phyloP scores from a whole-genome alignment of 2,329 filamentous ascomycete genomes.

The Alternaria incomplexa region DNA sequence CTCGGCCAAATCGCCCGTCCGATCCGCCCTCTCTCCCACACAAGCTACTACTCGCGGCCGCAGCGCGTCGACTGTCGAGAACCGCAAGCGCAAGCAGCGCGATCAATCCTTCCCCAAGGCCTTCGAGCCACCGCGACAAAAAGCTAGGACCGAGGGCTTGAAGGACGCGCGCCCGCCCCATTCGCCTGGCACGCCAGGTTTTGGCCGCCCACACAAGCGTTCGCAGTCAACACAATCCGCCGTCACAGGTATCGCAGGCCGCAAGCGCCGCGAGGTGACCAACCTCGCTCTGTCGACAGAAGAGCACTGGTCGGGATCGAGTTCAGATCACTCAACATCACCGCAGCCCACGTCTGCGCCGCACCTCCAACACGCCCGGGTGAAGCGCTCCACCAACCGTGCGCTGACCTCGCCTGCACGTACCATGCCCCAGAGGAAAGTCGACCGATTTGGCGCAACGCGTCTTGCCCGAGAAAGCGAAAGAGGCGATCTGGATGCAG shows the following conservation, averaged over 20 bases:
- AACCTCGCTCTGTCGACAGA: slow-evolving; percentile 40
- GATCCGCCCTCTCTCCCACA: slow-evolving; percentile 34
- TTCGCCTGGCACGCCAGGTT: slow-evolving; percentile 42
- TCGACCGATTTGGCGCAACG: slow-evolving; percentile 92
- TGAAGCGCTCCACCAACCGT: slow-evolving; percentile 66
- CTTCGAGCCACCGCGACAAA: slow-evolving; percentile 49
- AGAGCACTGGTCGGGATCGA: slow-evolving; percentile 44
- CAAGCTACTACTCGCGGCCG: slow-evolving; percentile 40
- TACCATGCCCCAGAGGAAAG: slow-evolving; percentile 77
- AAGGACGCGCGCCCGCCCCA: slow-evolving; percentile 41
- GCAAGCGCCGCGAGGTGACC: slow-evolving; percentile 44
- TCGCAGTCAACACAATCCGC: slow-evolving; percentile 48
- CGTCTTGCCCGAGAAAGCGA: slow-evolving; percentile 88
- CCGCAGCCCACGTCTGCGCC: slow-evolving; percentile 38
- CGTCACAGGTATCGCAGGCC: slow-evolving; percentile 33
- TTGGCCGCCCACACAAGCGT: slow-evolving; percentile 46
- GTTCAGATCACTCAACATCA: slow-evolving; percentile 47
- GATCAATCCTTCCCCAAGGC: slow-evolving; percentile 44
- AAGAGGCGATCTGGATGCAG: slow-evolving; percentile 79
- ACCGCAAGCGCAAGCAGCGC: slow-evolving; percentile 49
- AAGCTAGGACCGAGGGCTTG: slow-evolving; percentile 46
- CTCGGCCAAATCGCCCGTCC: slow-evolving; percentile 35
- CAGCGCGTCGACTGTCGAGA: slow-evolving; percentile 47
- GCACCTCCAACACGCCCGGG: slow-evolving; percentile 58
- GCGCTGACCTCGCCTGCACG: slow-evolving; percentile 57